phyloP scores from a whole-genome alignment of 176 grass and related monocot genomes.

The Chloris gayana region DNA sequence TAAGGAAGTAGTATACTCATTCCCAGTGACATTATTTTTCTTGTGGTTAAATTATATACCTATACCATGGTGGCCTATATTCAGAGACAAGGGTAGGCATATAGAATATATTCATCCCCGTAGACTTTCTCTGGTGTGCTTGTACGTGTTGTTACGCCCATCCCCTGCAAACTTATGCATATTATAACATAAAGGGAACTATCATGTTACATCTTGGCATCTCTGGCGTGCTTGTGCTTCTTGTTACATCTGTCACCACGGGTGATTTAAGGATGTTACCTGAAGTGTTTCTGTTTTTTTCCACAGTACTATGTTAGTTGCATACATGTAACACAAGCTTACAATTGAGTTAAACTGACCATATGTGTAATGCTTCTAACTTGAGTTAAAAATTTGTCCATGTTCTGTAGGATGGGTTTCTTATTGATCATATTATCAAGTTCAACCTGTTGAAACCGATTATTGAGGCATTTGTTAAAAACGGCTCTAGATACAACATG shows the following conservation, averaged over 20 bases:
- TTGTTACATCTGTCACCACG: neutral
- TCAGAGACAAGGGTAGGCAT: neutral
- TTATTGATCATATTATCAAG: constrained; percentile 66
- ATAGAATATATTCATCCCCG: neutral
- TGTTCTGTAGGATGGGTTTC: constrained; percentile 78
- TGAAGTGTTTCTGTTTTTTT: no score
- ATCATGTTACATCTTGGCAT: neutral
- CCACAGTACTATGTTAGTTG: neutral
- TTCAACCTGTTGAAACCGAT: constrained; percentile 80
- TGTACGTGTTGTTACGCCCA: no score
- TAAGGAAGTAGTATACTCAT: no score
- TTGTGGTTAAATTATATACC: neutral
- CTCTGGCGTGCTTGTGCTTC: neutral
- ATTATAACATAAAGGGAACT: neutral
- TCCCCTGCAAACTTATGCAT: neutral
- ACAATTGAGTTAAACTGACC: neutral
- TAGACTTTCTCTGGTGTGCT: no score
- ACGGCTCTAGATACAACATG: constrained; percentile 84
- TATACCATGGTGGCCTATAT: neutral
- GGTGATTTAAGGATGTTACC: no score
- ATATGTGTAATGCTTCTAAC: neutral
- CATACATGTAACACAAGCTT: neutral
- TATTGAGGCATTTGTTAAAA: constrained; percentile 72
- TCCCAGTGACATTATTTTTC: neutral
- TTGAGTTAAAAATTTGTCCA: constrained; percentile 5